Base-by-base conservation (phyloP, 2,329 filamentous ascomycete species). In the Clonostachys chloroleuca region DNA sequence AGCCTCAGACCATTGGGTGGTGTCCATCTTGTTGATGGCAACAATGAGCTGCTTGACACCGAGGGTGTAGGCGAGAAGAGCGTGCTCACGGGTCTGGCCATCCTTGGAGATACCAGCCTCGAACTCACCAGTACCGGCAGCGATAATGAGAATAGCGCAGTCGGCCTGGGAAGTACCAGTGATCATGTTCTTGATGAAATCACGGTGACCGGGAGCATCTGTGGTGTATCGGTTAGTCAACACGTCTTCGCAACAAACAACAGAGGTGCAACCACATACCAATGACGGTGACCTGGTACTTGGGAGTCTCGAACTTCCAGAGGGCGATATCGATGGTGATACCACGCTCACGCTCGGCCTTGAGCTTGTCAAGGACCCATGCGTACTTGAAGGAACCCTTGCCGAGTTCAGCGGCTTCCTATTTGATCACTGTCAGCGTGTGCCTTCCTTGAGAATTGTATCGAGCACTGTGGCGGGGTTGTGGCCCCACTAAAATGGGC, bases 141-240 rank as follows among this genome's bases (percentile, higher is more conserved):
- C 94, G 79, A 99, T 99, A 81, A 99, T 97, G 83, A 99, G 92
- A 76, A 99, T 90, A 70, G 94, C 94, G 81, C 94, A 97, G 73
- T 99, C 94, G 67, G 94, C 94, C 88, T 97, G 94, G 77, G 94
- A 99, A 72, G 94, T 97, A 92, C 94, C 94, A 87, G 94, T 97
- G 78, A 99, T 99, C 94, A 99, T 99, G 92, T 97, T 99, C 92
- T 99, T 99, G 90, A 99, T 97, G 86, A 97, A 99, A 74, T 99
- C 94, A 94, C 94, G 92, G 81, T 99, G 94, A 80, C 94, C 94
- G 69, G 94, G 94, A 75, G 94, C 94, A 71, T 99, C 89, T 87
- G 60, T 10, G 7, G 7, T 2, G 9, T 30, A 30, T 10, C 10
- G 14, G 2, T 6, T n/a, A n/a, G 53, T 54, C 44, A 59, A 51